Evolutionary conservation across 495 filamentous ascomycete species (phyloP).

Genomic region (Annulohypoxylon stygium): DNA sequence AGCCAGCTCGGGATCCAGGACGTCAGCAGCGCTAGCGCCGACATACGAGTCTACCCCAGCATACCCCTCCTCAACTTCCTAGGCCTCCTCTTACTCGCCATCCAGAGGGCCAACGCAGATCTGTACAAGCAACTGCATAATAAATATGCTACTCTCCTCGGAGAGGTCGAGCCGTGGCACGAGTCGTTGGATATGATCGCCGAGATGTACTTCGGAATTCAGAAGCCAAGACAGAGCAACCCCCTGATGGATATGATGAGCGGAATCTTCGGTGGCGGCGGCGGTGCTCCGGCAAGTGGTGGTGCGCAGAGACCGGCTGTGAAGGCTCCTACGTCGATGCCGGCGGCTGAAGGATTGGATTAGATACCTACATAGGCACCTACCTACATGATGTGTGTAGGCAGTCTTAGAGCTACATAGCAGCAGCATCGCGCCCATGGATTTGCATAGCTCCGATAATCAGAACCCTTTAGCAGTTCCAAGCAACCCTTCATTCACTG

Average conservation of each 20-base stretch:
- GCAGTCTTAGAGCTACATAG: neutral
- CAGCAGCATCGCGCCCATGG: slow-evolving; percentile 17
- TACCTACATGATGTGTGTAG: neutral
- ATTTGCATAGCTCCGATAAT: slow-evolving; percentile 19
- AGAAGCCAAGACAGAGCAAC: slow-evolving; percentile 86
- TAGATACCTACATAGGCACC: slow-evolving; percentile 40
- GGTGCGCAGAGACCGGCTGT: slow-evolving; percentile 58
- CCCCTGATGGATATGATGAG: slow-evolving; percentile 98
- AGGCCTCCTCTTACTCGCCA: slow-evolving; percentile 81
- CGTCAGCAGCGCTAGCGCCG: slow-evolving; percentile 79
- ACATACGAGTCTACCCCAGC: slow-evolving; percentile 85
- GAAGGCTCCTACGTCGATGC: slow-evolving; percentile 61
- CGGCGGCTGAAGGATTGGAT: slow-evolving; percentile 66
- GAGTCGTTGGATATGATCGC: slow-evolving; percentile 87
- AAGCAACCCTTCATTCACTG: slow-evolving; percentile 36
- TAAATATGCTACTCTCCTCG: slow-evolving; percentile 83
- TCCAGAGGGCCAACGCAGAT: slow-evolving; percentile 82
- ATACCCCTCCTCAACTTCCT: slow-evolving; percentile 95
- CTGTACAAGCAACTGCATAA: slow-evolving; percentile 84
- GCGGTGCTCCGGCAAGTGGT: slow-evolving; percentile 55
- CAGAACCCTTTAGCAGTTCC: slow-evolving; percentile 9
- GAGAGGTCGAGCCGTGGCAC: slow-evolving; percentile 81
- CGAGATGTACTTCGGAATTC: slow-evolving; percentile 98
- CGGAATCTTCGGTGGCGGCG: slow-evolving; percentile 79
- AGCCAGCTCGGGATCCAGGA: slow-evolving; percentile 79